Evolutionary conservation across 306 rosid genomes (phyloP).

Genomic region (Cicer cuneatum): DNA sequence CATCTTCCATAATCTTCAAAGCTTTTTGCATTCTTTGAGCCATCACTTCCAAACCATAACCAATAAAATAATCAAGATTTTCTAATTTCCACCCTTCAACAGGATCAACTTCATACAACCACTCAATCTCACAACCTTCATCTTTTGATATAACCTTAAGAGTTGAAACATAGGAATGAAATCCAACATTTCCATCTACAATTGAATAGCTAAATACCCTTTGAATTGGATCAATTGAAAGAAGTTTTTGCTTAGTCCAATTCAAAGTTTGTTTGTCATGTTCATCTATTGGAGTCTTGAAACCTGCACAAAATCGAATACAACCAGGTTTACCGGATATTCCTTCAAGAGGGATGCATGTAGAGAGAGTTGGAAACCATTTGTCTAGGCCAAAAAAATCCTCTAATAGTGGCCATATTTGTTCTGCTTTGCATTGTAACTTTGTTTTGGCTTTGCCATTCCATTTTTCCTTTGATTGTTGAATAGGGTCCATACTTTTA

Average conservation of each 20-base stretch:
- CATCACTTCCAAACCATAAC: conserved; percentile 58
- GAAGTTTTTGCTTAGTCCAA: conserved; percentile 67
- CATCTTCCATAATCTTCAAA: conserved; percentile 47
- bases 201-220: conserved; percentile 46
- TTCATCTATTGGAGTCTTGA: conserved; percentile 55
- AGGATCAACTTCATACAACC: conserved; percentile 67
- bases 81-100: conserved; percentile 59
- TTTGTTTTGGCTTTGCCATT: conserved; percentile 52
- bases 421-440: conserved; percentile 46
- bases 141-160: conserved; percentile 40
- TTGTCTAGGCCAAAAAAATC: conserved; percentile 68
- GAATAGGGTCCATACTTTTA: conserved; percentile 9
- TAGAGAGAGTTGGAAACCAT: conserved; percentile 62
- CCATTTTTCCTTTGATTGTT: conserved; percentile 48
- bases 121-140: conserved; percentile 53
- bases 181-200: conserved; percentile 65
- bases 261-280: conserved; percentile 31
- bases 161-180: conserved; percentile 52
- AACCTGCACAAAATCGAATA: conserved; percentile 68
- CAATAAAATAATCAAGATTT: conserved; percentile 51
- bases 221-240: conserved; percentile 47
- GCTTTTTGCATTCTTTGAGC: conserved; percentile 60
- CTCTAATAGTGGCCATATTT: conserved; percentile 63
- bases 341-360: conserved; percentile 59
- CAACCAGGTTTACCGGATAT: conserved; percentile 58